Percentiles rank a stretch among this genome's conserved stretches.
phyloP scores from a whole-genome alignment of 106 monocot species.

The Gastrodia elata region DNA sequence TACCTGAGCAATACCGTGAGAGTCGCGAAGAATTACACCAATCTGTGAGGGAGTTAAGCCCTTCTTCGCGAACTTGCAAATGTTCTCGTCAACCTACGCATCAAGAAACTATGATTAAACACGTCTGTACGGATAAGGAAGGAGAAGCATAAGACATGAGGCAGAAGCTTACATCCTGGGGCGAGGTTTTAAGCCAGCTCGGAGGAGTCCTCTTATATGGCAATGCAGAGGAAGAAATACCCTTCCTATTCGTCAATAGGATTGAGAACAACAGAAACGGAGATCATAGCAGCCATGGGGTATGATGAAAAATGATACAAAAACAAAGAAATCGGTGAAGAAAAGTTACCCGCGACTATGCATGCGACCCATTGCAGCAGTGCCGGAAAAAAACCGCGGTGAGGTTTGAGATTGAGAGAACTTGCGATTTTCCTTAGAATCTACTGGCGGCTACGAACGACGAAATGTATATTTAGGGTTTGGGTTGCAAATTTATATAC shows the following conservation, averaged over 20 bases:
- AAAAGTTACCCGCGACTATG: constrained; percentile 36
- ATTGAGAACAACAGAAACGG: not conserved
- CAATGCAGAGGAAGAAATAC: constrained; percentile 59
- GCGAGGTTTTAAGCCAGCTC: constrained; percentile 64
- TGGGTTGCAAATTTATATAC: too few relatives aligned
- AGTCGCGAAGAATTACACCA: constrained; percentile 77
- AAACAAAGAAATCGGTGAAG: not conserved
- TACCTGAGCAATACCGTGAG: constrained; percentile 77
- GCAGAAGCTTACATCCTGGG: constrained; percentile 36
- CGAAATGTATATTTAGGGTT: too few relatives aligned
- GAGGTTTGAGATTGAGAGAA: too few relatives aligned
- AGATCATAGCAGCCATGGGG: not conserved
- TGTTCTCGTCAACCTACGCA: constrained; percentile 61
- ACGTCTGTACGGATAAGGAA: not conserved
- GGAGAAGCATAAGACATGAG: not conserved
- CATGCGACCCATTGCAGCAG: constrained; percentile 48
- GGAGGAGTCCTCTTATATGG: constrained; percentile 79
- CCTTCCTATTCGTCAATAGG: constrained; percentile 31
- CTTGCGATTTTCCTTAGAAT: too few relatives aligned
- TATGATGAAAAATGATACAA: not conserved
- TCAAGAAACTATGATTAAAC: not conserved
- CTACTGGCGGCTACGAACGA: too few relatives aligned
- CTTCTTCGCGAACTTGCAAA: constrained; percentile 77
- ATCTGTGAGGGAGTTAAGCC: constrained; percentile 77
- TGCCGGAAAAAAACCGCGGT: constrained; percentile 1